Base-by-base conservation (phyloP, 768 basidiomycete genomes). In the Cubamyces lactineus region DNA sequence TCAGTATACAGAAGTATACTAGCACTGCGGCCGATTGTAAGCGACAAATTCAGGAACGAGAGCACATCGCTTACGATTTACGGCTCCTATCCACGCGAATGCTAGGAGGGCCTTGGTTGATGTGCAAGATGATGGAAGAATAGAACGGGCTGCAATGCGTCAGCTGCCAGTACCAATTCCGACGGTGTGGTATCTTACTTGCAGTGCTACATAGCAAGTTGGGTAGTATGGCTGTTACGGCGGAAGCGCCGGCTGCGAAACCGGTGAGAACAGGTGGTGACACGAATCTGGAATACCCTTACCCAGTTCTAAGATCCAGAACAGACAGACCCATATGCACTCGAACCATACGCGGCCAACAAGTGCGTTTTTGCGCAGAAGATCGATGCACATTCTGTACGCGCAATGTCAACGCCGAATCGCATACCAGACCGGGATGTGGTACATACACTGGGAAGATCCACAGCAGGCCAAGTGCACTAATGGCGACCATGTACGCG, bases 281-380 rank as follows among this genome's bases (percentile, higher is more conserved):
- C 23, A 0, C 34, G 9, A 21, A 17, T 3, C 0, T 40, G 12
- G 16, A 12, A 51, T 17, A 17, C 5, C 11, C 82, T 40, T 69
- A 92, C 90, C 80, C 5, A 91, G 75, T 64, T 87, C 76, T 74
- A 90, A 72, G 13, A 81, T 43, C 70, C 83, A 86, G 66, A 86
- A 85, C 5, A 86, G 17, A 1, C 76, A 75, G 39, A 86, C 74
- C 89, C 88, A 91, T 23, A 73, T 49, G 65, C 81, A 82, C 70
- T 92, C 90, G 64, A 91, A 87, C 86, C 87, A 89, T 16, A 91
- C 84, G n/a, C 79, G 81, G 23, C 81, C 80, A 21, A 84, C 79
- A 46, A 87, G 70, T 7, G 82, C 73, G 70, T 82, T 75, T 62
- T 75, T 78, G 19, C 79, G 78, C 23, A 82, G 67, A 39, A 90